Evolutionary conservation across 1,139 yeast genomes (phyloP).

Genomic region (Magnusiomyces sp.): DNA sequence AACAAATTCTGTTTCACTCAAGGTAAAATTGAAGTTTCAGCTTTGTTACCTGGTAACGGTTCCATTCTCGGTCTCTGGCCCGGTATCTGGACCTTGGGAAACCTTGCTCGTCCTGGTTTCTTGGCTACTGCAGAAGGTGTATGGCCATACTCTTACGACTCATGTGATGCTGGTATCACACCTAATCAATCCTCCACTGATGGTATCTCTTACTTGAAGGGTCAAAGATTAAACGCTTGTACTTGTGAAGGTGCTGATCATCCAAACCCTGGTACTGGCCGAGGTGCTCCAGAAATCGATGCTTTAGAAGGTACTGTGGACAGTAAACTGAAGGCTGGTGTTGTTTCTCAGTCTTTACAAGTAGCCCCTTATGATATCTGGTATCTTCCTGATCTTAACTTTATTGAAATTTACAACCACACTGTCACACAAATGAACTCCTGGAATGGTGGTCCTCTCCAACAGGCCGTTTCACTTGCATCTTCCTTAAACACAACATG

Average conservation of each 20-base stretch:
- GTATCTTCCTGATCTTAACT: constrained; percentile 76
- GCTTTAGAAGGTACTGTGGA: constrained; percentile 63
- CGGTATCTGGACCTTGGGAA: constrained; percentile 84
- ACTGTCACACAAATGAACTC: constrained; percentile 62
- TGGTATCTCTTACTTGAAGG: constrained; percentile 72
- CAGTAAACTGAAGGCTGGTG: constrained; percentile 39
- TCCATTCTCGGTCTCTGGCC: constrained; percentile 77
- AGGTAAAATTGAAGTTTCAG: constrained; percentile 63
- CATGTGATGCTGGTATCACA: constrained; percentile 82
- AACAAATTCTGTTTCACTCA: constrained; percentile 74
- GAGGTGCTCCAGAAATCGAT: constrained; percentile 91
- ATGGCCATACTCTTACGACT: constrained; percentile 81
- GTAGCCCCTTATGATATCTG: constrained; percentile 81
- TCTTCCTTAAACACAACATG: constrained; percentile 63
- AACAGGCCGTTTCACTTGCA: constrained; percentile 73
- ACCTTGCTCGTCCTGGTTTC: constrained; percentile 77
- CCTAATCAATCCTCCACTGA: constrained; percentile 81
- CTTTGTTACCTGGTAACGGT: constrained; percentile 64
- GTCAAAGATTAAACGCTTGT: constrained; percentile 62
- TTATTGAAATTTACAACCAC: constrained; percentile 51
- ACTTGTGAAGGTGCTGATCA: constrained; percentile 71
- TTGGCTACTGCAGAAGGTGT: constrained; percentile 73
- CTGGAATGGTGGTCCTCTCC: constrained; percentile 77
- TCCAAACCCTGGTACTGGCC: constrained; percentile 69
- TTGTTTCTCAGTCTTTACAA: constrained; percentile 76